phyloP scores from a whole-genome alignment of 2,329 filamentous ascomycete genomes.

The Leptographium procerum region DNA sequence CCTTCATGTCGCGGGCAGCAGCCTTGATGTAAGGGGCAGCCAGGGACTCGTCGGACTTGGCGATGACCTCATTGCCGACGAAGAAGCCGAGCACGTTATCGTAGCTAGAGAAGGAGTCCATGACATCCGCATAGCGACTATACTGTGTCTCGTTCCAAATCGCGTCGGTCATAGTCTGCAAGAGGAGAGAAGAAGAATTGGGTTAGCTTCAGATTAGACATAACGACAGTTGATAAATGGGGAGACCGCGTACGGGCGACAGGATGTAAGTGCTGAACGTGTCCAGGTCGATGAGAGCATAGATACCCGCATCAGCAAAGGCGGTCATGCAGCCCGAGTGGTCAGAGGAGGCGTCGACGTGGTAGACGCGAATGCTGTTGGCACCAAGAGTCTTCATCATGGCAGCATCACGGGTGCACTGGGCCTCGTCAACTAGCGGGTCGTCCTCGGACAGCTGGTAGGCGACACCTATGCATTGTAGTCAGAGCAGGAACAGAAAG shows the following conservation, averaged over 20 bases:
- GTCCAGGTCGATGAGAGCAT: constrained; percentile 74
- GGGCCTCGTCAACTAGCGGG: constrained; percentile 62
- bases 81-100: constrained; percentile 78
- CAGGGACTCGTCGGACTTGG: constrained; percentile 41
- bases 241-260: constrained; percentile 31
- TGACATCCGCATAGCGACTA: constrained; percentile 54
- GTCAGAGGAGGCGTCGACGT: constrained; percentile 60
- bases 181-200: neutral
- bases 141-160: constrained; percentile 66
- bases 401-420: constrained; percentile 63
- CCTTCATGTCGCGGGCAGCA: constrained; percentile 70
- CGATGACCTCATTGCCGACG: constrained; percentile 80
- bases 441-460: constrained; percentile 57
- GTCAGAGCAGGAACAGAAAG: neutral
- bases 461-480: constrained; percentile 50
- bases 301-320: constrained; percentile 71
- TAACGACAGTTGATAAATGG: constrained; percentile 7
- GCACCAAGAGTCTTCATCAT: constrained; percentile 73
- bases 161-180: constrained; percentile 44
- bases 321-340: constrained; percentile 73
- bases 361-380: constrained; percentile 81
- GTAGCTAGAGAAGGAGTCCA: constrained; percentile 67
- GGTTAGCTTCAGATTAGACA: neutral
- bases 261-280: constrained; percentile 60
- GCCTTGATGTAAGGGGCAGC: constrained; percentile 78